Base-by-base conservation (phyloP, 1,284 basidiomycete species). In the Cutaneotrichosporon cutaneum region DNA sequence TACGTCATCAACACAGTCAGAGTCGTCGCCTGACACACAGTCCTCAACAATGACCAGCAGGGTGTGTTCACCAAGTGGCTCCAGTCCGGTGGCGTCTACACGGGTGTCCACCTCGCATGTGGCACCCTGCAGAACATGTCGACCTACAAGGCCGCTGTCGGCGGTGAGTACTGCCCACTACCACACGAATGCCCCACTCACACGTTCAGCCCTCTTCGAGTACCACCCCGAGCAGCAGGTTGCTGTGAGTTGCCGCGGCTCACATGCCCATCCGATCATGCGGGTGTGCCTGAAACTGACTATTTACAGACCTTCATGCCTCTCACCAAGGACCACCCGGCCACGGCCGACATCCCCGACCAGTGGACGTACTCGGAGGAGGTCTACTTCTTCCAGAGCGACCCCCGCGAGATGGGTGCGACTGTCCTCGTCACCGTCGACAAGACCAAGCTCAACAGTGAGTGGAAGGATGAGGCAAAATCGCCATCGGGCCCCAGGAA, bases 321-420 rank as follows among this genome's bases (percentile, higher is more conserved):
- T 7, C 65, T 89, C 26, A 85, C 85, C 64, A 76, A 81, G 7
- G 81, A 83, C 0, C 88, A 90, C 75, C 89, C 89, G 0, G 86
- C 86, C 62, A 88, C 86, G 0, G 83, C 77, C 60, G 83, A 83
- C 77, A 77, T 91, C 1, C 88, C 89, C 7, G 76, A 82, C 18
- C 72, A 81, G 62, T 91, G 89, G 89, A 81, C 81, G 22, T 79
- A 78, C 76, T 66, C 72, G 13, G 80, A 81, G 64, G 80, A 81
- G 61, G 77, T 80, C 36, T 92, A 92, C 77, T 87, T 89, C 75
- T 91, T 90, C 79, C 85, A 87, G 67, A 87, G 85, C 0, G 87
- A 92, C 74, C 90, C 90, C 13, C 82, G 90, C 56, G 72, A 75
- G 6, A 70, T 88, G 16, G 88, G 88, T 8, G 88, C 88, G 0